Evolutionary conservation across 2,329 filamentous ascomycete genomes (phyloP).

Genomic region (Alternaria triticina): DNA sequence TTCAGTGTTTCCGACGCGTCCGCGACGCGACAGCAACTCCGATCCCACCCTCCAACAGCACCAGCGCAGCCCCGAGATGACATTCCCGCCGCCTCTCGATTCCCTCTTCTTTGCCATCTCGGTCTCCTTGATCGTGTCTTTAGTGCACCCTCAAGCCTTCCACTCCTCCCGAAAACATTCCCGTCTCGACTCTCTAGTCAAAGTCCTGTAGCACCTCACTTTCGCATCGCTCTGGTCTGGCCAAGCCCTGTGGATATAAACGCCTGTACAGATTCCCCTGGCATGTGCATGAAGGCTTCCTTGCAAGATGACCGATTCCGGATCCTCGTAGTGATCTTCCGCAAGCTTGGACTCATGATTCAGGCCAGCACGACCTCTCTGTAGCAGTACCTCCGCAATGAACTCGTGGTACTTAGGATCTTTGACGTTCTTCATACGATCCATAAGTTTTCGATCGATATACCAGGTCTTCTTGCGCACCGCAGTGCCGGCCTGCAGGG

Average conservation of each 20-base stretch:
- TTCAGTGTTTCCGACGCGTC: background rate
- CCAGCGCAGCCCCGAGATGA: background rate
- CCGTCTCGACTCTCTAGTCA: background rate
- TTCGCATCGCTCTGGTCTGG: background rate
- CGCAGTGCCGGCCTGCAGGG: background rate
- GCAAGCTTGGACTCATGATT: background rate
- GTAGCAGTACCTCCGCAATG: background rate
- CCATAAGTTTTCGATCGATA: background rate
- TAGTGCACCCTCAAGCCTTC: background rate
- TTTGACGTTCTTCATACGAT: background rate
- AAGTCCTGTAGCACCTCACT: background rate
- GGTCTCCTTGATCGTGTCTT: background rate
- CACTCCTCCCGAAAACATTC: background rate
- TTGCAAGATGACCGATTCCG: background rate
- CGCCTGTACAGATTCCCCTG: background rate
- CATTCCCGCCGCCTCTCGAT: background rate
- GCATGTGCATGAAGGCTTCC: background rate
- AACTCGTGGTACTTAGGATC: background rate
- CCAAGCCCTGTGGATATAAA: background rate
- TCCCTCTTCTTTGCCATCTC: background rate
- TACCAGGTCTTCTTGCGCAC: background rate
- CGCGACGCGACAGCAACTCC: background rate
- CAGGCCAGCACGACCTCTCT: background rate
- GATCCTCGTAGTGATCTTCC: background rate
- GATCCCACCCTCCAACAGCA: background rate